phyloP scores from a whole-genome alignment of 176 grass and related monocot genomes.

The Alloteropsis semialata region DNA sequence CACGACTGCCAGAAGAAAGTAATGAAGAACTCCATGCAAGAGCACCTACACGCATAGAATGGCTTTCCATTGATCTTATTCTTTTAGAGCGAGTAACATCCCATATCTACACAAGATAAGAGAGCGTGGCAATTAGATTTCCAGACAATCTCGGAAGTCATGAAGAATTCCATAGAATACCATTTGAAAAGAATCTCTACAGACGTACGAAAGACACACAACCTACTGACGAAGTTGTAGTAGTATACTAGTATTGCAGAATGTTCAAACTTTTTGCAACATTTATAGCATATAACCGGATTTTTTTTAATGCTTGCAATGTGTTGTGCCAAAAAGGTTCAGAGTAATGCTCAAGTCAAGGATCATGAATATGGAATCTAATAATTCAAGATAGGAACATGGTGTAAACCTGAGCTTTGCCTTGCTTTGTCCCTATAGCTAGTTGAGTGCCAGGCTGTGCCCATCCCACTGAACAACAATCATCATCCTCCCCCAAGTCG shows the following conservation, averaged over 20 bases:
- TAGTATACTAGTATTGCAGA: background rate
- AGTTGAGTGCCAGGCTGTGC: conserved; percentile 77
- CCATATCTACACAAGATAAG: conserved; percentile 76
- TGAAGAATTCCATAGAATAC: background rate
- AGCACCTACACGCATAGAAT: conserved; percentile 80
- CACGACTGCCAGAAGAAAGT: conserved; percentile 92
- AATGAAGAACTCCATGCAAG: conserved; percentile 89
- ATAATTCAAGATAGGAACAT: background rate
- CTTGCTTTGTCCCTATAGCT: conserved; percentile 85
- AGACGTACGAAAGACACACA: background rate
- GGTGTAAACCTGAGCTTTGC: conserved; percentile 77
- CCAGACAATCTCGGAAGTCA: background rate
- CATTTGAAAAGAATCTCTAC: background rate
- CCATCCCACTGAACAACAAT: conserved; percentile 88
- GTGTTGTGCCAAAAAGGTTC: background rate
- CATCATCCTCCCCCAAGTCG: conserved; percentile 80
- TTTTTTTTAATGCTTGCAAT: background rate
- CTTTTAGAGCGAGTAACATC: conserved; percentile 73
- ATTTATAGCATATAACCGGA: background rate
- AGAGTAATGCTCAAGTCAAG: background rate
- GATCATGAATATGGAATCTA: background rate
- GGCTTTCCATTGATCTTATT: conserved; percentile 84
- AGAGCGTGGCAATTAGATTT: conserved; percentile 27
- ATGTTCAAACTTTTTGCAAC: background rate
- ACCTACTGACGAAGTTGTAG: background rate